These are phyloP conservation scores for Triangularia setosa DNA, from an alignment of 2,329 filamentous ascomycete genomes.

Conservation along the genomic window DNA sequence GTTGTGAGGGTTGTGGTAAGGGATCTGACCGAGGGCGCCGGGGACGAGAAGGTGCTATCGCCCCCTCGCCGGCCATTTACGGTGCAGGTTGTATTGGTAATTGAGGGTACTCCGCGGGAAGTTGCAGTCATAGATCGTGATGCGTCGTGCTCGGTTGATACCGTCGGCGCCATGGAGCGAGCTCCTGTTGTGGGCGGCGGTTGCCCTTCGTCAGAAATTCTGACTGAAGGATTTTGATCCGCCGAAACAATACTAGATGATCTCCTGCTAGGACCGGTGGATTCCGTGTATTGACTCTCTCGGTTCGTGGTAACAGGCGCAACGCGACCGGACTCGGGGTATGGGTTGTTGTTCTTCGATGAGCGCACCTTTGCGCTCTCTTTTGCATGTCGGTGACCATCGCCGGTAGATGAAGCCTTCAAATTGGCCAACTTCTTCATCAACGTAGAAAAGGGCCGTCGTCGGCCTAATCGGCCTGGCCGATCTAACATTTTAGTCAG, in stretches of 20 bases:
- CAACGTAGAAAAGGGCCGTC: slow-evolving; percentile 86
- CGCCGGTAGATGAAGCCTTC: slow-evolving; percentile 64
- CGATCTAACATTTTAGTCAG: slow-evolving; percentile 56
- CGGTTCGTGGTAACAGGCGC: slow-evolving; percentile 29
- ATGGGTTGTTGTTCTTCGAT: slow-evolving; percentile 80
- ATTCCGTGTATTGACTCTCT: slow-evolving; percentile 52
- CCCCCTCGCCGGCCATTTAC: slow-evolving; percentile 65
- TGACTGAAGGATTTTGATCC: slow-evolving; percentile 56
- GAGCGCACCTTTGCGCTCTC: background rate
- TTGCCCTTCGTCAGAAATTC: slow-evolving; percentile 56
- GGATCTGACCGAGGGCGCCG: slow-evolving; percentile 74
- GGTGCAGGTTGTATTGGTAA: slow-evolving; percentile 71
- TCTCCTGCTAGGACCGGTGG: slow-evolving; percentile 50
- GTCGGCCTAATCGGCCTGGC: slow-evolving; percentile 58
- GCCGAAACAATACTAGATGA: slow-evolving; percentile 51
- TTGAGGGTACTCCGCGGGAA: slow-evolving; percentile 64
- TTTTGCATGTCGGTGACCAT: slow-evolving; percentile 52
- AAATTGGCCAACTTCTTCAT: slow-evolving; percentile 90
- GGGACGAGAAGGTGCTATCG: slow-evolving; percentile 76
- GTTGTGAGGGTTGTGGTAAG: slow-evolving; percentile 81
- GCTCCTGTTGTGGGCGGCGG: slow-evolving; percentile 57
- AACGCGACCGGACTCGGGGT: slow-evolving; percentile 71
- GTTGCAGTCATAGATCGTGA: slow-evolving; percentile 69
- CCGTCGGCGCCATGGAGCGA: slow-evolving; percentile 68
- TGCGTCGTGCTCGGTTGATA: slow-evolving; percentile 79